Evolutionary conservation across 2,329 filamentous ascomycete species (phyloP).

Genomic region (Keithomyces neogunnii): DNA sequence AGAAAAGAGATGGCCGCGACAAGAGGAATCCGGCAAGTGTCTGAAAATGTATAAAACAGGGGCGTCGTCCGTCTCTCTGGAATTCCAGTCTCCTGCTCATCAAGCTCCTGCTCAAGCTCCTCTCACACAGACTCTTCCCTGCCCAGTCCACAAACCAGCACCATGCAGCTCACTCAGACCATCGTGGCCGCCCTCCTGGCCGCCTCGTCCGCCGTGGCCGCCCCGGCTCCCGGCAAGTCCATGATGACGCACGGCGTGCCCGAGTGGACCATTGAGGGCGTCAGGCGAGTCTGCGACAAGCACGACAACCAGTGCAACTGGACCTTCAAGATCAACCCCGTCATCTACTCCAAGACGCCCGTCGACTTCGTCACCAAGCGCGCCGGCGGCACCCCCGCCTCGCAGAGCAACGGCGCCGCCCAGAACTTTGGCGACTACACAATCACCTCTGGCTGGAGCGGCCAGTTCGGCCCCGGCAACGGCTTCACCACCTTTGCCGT

Average conservation of each 20-base stretch:
- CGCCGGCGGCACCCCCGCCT: conserved; percentile 7
- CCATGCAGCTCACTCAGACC: conserved; percentile 35
- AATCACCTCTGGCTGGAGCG: conserved; percentile 46
- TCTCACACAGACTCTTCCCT: neutral
- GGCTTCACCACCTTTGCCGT: conserved; percentile 48
- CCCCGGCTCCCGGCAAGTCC: conserved; percentile 24
- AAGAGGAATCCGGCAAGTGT: neutral
- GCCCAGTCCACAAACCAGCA: conserved; percentile 9
- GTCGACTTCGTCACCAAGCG: conserved; percentile 31
- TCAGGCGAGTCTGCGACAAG: conserved; percentile 31
- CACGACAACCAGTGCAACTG: conserved; percentile 32
- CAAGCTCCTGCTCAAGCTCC: neutral
- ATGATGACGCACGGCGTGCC: conserved; percentile 29
- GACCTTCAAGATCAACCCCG: conserved; percentile 32
- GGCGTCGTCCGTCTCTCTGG: neutral
- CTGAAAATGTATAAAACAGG: too few relatives aligned
- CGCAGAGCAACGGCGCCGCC: conserved; percentile 10
- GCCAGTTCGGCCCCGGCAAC: conserved; percentile 40
- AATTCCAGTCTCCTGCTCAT: neutral
- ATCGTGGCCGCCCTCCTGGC: conserved; percentile 26
- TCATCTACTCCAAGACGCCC: conserved; percentile 12
- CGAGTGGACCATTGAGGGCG: conserved; percentile 33
- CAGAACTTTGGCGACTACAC: conserved; percentile 39
- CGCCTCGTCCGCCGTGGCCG: conserved; percentile 26
- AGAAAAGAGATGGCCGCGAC: neutral